Conservation (phyloP, 2,329 filamentous ascomycete genomes). For the Epichloe gansuensis region DNA sequence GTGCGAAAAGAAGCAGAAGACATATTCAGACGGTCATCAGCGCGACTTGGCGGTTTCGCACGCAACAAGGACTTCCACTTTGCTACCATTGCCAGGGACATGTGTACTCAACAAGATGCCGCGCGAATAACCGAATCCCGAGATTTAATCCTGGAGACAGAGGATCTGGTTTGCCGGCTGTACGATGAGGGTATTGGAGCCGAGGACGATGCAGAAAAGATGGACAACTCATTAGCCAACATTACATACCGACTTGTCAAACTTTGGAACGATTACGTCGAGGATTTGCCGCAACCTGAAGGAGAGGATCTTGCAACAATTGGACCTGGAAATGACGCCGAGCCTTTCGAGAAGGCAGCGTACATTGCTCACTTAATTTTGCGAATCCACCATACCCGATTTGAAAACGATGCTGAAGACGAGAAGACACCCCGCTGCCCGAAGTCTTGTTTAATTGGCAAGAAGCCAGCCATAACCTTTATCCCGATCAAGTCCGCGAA, state of each 20-base stretch:
- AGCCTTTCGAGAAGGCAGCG: slow-evolving; percentile 60
- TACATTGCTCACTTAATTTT: slow-evolving; percentile 71
- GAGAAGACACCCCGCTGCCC: slow-evolving; percentile 48
- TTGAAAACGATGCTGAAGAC: slow-evolving; percentile 24
- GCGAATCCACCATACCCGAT: slow-evolving; percentile 59
- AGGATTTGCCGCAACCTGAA: slow-evolving; percentile 34
- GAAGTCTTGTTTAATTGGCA: slow-evolving; percentile 78
- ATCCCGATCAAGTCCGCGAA: slow-evolving; percentile 52
- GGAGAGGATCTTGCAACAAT: slow-evolving; percentile 48
- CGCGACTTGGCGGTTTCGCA: slow-evolving; percentile 27
- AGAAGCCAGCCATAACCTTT: slow-evolving; percentile 60
- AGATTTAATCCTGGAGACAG: slow-evolving; percentile 62
- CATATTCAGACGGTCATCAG: slow-evolving; percentile 40
- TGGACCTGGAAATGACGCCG: slow-evolving; percentile 49
- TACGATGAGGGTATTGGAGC: slow-evolving; percentile 50
- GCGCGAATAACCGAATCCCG: slow-evolving; percentile 57
- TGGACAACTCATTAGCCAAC: slow-evolving; percentile 44
- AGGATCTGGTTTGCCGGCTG: slow-evolving; percentile 53
- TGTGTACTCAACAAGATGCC: slow-evolving; percentile 44
- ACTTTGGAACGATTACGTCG: slow-evolving; percentile 44
- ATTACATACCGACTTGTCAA: slow-evolving; percentile 38
- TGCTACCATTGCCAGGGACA: slow-evolving; percentile 57
- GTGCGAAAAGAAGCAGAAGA: slow-evolving; percentile 43
- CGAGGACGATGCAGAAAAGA: slow-evolving; percentile 41
- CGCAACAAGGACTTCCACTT: slow-evolving; percentile 51